These are phyloP conservation scores for Dimocarpus longan DNA, from an alignment of 345 rosid species.

Conservation along the genomic window DNA sequence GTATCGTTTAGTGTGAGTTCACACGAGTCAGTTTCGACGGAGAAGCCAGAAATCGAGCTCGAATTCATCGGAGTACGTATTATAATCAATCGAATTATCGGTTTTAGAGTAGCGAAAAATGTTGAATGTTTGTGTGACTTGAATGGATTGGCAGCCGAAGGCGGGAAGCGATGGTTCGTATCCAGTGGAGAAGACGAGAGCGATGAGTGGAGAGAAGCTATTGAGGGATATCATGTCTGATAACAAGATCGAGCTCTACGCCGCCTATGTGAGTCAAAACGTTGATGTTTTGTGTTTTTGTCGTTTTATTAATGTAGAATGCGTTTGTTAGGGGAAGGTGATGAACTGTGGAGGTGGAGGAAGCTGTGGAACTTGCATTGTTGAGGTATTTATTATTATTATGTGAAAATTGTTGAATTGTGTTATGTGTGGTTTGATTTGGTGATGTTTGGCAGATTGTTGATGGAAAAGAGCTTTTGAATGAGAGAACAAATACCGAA, in stretches of 20 bases:
- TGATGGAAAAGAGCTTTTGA: conserved; percentile 73
- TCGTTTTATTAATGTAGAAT: not conserved
- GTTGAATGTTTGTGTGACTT: conserved; percentile 4
- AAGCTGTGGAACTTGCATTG: conserved; percentile 95
- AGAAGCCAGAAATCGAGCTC: conserved; percentile 71
- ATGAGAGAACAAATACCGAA: conserved; percentile 76
- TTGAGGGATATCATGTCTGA: conserved; percentile 80
- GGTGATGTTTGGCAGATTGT: conserved; percentile 52
- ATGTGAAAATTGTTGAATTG: not conserved
- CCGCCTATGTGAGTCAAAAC: conserved; percentile 64
- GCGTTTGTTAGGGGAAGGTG: conserved; percentile 64
- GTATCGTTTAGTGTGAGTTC: conserved; percentile 32
- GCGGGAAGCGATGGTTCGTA: conserved; percentile 61
- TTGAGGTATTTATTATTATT: conserved; percentile 52
- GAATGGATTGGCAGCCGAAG: conserved; percentile 56
- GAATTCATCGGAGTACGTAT: conserved; percentile 66
- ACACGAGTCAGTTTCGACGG: conserved; percentile 34
- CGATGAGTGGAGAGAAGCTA: conserved; percentile 78
- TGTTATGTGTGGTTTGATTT: not conserved
- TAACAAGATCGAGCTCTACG: conserved; percentile 81
- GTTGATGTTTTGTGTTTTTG: not conserved
- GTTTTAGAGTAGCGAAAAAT: not conserved
- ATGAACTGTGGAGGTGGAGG: conserved; percentile 98
- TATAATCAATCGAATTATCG: not conserved
- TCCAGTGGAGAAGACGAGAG: conserved; percentile 63